Evolutionary conservation across 2,329 filamentous ascomycete genomes (phyloP).

Genomic region (Sporothrix pseudoabietina): DNA sequence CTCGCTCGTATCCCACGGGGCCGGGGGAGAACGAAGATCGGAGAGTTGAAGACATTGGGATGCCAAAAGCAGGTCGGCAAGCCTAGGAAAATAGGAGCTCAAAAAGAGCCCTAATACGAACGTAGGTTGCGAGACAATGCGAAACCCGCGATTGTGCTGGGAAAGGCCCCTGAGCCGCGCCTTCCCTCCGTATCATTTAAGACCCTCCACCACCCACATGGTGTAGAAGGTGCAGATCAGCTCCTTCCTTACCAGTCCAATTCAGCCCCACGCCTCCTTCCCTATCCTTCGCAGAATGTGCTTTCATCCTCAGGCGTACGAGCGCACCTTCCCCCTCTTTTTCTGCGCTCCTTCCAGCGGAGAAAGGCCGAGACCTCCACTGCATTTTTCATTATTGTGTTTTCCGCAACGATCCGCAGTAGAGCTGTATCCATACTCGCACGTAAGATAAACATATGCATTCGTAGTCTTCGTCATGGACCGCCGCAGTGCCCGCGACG

Average conservation of each 20-base stretch:
- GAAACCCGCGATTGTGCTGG: slow-evolving; percentile 1
- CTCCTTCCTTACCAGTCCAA: not conserved
- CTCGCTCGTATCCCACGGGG: slow-evolving; percentile 14
- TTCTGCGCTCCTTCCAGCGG: not conserved
- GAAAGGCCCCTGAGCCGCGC: not conserved
- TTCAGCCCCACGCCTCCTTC: not conserved
- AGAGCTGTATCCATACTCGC: not conserved
- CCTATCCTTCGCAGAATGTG: not conserved
- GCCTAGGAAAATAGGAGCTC: not conserved
- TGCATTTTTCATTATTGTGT: not conserved
- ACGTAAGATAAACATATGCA: no score
- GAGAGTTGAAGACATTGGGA: not conserved
- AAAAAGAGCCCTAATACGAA: no score
- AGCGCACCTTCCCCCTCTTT: not conserved
- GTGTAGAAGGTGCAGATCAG: not conserved
- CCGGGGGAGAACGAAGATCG: not conserved
- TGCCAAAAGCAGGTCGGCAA: not conserved
- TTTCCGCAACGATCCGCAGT: not conserved
- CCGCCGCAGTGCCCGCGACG: slow-evolving; percentile 8
- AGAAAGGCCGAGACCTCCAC: not conserved
- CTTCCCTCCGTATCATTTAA: slow-evolving; percentile 13
- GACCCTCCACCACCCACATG: not conserved
- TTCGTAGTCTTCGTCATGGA: not conserved
- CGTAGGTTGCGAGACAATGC: not conserved
- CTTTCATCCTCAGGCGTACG: not conserved